phyloP scores from a whole-genome alignment of 768 basidiomycete species.

The Mycena capillaripes region DNA sequence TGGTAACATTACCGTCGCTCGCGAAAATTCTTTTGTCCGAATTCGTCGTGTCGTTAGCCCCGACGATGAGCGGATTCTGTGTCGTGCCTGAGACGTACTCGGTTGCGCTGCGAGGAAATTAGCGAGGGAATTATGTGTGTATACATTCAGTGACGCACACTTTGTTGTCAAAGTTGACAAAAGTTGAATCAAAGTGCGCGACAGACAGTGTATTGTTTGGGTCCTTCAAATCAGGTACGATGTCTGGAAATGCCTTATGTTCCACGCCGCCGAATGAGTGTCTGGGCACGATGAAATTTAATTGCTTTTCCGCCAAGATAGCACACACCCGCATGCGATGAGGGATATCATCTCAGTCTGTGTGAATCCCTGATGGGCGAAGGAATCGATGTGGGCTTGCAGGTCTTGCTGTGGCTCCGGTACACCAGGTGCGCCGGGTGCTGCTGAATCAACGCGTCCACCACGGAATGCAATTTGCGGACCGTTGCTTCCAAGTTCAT shows the following conservation, averaged over 20 bases:
- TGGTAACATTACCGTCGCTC: slow-evolving; percentile 12
- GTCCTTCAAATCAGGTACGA: neutral
- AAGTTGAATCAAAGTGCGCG: neutral
- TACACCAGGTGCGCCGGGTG: neutral
- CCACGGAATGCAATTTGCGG: slow-evolving; percentile 1
- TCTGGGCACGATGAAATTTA: neutral
- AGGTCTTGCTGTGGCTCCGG: neutral
- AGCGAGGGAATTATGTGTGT: neutral
- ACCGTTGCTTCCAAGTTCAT: neutral
- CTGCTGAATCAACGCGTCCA: neutral
- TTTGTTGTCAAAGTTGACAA: neutral
- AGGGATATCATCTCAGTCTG: neutral
- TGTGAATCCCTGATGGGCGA: neutral
- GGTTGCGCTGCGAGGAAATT: neutral
- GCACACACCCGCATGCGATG: neutral
- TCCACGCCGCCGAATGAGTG: slow-evolving; percentile 9
- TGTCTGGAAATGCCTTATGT: neutral
- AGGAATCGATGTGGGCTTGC: neutral
- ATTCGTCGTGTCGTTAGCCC: too few relatives aligned
- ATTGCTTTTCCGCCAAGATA: neutral
- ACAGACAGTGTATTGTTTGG: neutral
- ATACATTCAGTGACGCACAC: neutral
- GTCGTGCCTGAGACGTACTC: neutral
- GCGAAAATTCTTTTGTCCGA: too few relatives aligned
- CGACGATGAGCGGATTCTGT: neutral